Evolutionary conservation across 192 early-diverging fungal species (phyloP).

Genomic region (Coemansia asiatica): DNA sequence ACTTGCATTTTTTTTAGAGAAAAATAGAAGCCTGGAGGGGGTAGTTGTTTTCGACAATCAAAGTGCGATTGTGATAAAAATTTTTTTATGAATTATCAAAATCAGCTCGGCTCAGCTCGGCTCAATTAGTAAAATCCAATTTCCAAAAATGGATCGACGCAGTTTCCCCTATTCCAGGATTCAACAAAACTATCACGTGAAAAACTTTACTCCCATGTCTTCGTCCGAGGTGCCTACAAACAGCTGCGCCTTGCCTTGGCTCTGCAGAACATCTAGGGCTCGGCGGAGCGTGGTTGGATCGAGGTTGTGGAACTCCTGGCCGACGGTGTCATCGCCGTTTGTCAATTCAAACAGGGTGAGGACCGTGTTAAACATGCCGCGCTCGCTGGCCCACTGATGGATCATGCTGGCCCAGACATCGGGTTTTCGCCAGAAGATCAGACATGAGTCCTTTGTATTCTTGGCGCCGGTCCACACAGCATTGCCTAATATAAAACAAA

Average conservation of each 20-base stretch:
- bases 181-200: conserved; percentile 18
- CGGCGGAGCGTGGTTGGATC: conserved; percentile 70
- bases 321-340: conserved; percentile 79
- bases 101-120: not conserved
- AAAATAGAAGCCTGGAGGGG: not conserved
- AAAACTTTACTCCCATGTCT: conserved; percentile 88
- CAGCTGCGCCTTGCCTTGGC: conserved; percentile 78
- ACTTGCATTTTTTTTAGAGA: not conserved
- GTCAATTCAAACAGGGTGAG: conserved; percentile 87
- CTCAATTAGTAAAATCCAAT: not conserved
- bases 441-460: conserved; percentile 56
- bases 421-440: conserved; percentile 85
- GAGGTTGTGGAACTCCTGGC: conserved; percentile 77
- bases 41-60: not conserved
- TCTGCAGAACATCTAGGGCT: conserved; percentile 78
- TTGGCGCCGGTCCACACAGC: conserved; percentile 50
- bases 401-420: conserved; percentile 87
- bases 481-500: conserved; percentile 30
- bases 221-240: conserved; percentile 63
- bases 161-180: conserved; percentile 10
- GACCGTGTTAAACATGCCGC: conserved; percentile 77
- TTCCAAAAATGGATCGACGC: not conserved
- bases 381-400: conserved; percentile 75
- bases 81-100: conserved; percentile 3
- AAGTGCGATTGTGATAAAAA: conserved; percentile 2